Evolutionary conservation across 1,284 basidiomycete genomes (phyloP).

Genomic region (Naganishia albida): DNA sequence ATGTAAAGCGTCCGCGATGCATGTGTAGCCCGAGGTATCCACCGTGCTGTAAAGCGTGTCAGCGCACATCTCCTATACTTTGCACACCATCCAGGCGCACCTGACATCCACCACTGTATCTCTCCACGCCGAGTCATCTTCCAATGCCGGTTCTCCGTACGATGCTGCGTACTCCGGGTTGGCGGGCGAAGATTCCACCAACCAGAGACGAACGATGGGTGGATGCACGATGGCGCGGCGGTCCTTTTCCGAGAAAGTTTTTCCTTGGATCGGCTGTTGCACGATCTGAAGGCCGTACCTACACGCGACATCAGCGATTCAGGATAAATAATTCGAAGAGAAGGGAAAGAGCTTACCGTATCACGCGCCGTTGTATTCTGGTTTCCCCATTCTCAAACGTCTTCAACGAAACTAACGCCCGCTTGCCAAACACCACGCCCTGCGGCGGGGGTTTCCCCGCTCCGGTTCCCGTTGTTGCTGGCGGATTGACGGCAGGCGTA

Average conservation of each 20-base stretch:
- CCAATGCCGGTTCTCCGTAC: not conserved
- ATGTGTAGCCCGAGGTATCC: slow-evolving; percentile 8
- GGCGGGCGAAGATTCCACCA: slow-evolving; percentile 3
- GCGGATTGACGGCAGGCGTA: not conserved
- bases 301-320: not conserved
- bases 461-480: not conserved
- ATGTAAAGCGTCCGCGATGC: slow-evolving; percentile 8
- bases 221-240: slow-evolving; percentile 21
- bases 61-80: no score
- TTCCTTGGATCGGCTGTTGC: slow-evolving; percentile 23
- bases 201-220: slow-evolving; percentile 6
- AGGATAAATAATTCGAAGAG: not conserved
- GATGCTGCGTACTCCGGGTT: not conserved
- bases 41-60: not conserved
- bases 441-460: not conserved
- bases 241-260: slow-evolving; percentile 21
- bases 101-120: slow-evolving; percentile 10
- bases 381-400: not conserved
- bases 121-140: slow-evolving; percentile 13
- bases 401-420: not conserved
- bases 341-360: not conserved
- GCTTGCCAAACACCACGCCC: not conserved
- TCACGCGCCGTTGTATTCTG: not conserved
- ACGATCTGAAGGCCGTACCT: slow-evolving; percentile 20
- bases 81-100: not conserved